Evolutionary conservation across 805 yeast species (phyloP).

Genomic region (Candida methanosorbosa): DNA sequence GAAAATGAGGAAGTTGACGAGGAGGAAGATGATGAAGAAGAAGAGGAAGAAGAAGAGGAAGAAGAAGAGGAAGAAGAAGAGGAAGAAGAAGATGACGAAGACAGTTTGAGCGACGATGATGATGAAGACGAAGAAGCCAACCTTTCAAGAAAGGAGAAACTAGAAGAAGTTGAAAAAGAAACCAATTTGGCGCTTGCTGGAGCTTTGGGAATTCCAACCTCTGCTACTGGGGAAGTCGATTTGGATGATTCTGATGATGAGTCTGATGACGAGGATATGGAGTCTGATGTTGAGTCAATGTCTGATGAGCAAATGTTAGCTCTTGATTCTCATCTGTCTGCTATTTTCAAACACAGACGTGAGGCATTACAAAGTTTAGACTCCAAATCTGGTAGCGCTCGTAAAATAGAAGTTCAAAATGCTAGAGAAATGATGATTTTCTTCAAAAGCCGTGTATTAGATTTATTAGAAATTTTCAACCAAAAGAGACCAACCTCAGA

Average conservation of each 20-base stretch:
- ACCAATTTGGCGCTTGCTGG: slow-evolving; percentile 61
- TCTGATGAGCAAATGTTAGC: slow-evolving; percentile 97
- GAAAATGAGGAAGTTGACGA: slow-evolving; percentile 31
- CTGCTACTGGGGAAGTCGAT: slow-evolving; percentile 31
- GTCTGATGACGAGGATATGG: slow-evolving; percentile 46
- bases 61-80: slow-evolving; percentile 40
- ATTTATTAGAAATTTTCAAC: slow-evolving; percentile 59
- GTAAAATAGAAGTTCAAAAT: slow-evolving; percentile 64
- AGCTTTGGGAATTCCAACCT: slow-evolving; percentile 57
- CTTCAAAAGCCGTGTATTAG: slow-evolving; percentile 72
- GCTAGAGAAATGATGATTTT: slow-evolving; percentile 75
- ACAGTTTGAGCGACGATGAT: slow-evolving; percentile 7
- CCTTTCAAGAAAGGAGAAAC: slow-evolving; percentile 22
- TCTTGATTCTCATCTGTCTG: slow-evolving; percentile 74
- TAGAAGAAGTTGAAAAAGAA: slow-evolving; percentile 27
- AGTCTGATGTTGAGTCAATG: slow-evolving; percentile 72
- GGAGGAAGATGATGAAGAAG: slow-evolving; percentile 26
- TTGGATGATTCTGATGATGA: slow-evolving; percentile 36
- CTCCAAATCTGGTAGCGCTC: slow-evolving; percentile 49
- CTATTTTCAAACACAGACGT: slow-evolving; percentile 77
- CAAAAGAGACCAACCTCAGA: slow-evolving; percentile 33
- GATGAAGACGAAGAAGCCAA: slow-evolving; percentile 26
- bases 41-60: slow-evolving; percentile 28
- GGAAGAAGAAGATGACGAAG: slow-evolving; percentile 13
- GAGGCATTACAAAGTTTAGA: slow-evolving; percentile 44